Evolutionary conservation across 2,329 filamentous ascomycete species (phyloP).

Genomic region (Talaromyces sp.): DNA sequence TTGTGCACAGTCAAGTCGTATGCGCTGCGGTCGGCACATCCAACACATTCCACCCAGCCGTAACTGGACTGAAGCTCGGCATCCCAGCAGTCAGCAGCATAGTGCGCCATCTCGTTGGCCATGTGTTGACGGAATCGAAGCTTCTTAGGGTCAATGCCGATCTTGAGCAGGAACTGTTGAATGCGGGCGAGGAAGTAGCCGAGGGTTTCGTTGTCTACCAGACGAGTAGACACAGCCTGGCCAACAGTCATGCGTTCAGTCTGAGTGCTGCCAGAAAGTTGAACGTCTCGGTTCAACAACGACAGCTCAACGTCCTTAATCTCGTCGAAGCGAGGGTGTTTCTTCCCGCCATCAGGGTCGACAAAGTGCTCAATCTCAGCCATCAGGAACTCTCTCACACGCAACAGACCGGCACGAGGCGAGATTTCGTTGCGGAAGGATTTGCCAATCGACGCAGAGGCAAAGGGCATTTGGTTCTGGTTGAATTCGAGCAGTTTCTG

Average conservation of each 20-base stretch:
- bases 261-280: slow-evolving; percentile 78
- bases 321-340: slow-evolving; percentile 81
- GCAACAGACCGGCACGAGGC: slow-evolving; percentile 80
- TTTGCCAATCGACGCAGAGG: slow-evolving; percentile 94
- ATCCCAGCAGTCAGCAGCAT: slow-evolving; percentile 97
- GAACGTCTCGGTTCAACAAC: slow-evolving; percentile 77
- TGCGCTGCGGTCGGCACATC: slow-evolving; percentile 90
- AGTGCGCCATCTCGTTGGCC: slow-evolving; percentile 86
- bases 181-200: slow-evolving; percentile 97
- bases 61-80: slow-evolving; percentile 86
- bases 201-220: slow-evolving; percentile 95
- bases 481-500: slow-evolving; percentile 95
- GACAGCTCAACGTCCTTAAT: slow-evolving; percentile 78
- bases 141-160: slow-evolving; percentile 82
- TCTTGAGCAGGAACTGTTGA: slow-evolving; percentile 79
- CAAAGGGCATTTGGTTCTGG: slow-evolving; percentile 91
- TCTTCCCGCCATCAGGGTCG: slow-evolving; percentile 90
- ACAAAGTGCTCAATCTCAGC: slow-evolving; percentile 99
- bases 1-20: slow-evolving; percentile 91
- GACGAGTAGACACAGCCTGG: slow-evolving; percentile 72
- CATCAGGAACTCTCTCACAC: slow-evolving; percentile 97
- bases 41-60: slow-evolving; percentile 98
- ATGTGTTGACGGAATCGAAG: slow-evolving; percentile 97
- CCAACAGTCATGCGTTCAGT: slow-evolving; percentile 72
- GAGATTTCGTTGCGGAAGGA: slow-evolving; percentile 99